Base-by-base conservation (phyloP, 179 eudicot genomes). In the Beta corolliflora region DNA sequence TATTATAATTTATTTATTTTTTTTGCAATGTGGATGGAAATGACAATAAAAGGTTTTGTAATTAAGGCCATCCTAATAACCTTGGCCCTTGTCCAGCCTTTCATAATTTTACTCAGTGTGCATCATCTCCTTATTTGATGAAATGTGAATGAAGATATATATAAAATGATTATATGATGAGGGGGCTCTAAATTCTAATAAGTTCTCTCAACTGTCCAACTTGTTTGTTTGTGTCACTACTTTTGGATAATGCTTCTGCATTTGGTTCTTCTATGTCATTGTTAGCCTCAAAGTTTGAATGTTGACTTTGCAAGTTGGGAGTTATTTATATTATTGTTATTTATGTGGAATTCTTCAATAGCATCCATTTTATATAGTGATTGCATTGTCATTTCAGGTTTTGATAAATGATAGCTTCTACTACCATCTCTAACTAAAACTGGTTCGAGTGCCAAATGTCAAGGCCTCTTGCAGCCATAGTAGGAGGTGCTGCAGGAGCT, bases 401-500 rank as follows among this genome's bases (percentile, higher is more conserved):
- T 83, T 71, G 79, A 88, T 86, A 82, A 82, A 77, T 85, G 84
- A 83, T 71, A 81, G 81, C 72, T 78, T 76, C 78, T 71, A 54
- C 81, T 77, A 48, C 77, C 81, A 61, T 80, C 59, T 50, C 54
- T 79, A 81, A 89, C 87, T 81, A 82, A 9, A 90, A 88, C 83
- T 84, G 87, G 88, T 84, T 85, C 78, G 73, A 81, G 48, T 81
- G 85, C 89, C 95, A 89, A 90, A 95, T 95, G 99, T 91, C 99
- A 89, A 88, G 78, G 88, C 82, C 88, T 88, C 95, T 94, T 92
- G 97, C 95, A 88, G 92, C 93, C 75, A 87, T 91, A 76, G 67
- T 95, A 50, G 99, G 99, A 87, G 98, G 97, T 82, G 98, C 94
- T 94, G 95, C 95, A 90, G 99, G 98, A 92, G 97, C 90, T 87